These are phyloP conservation scores for Saposhnikovia divaricata DNA, from an alignment of 129 eudicot species.

Conservation along the genomic window DNA sequence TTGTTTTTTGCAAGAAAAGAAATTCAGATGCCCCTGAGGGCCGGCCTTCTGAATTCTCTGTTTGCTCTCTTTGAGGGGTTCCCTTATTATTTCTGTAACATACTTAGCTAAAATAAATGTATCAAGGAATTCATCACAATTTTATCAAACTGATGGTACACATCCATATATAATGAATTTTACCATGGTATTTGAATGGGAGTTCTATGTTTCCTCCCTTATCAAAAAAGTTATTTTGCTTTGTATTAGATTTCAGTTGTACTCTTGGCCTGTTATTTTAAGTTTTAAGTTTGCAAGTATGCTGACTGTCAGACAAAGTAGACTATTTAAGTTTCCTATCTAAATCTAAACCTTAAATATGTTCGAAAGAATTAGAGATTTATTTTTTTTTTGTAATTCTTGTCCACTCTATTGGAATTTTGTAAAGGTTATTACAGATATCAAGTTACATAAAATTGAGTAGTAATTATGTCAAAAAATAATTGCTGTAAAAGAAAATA, in stretches of 20 bases:
- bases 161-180: slow-evolving; percentile 1
- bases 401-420: too few relatives aligned
- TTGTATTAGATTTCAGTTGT: background rate
- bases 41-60: background rate
- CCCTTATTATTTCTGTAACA: slow-evolving; percentile 4
- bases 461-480: too few relatives aligned
- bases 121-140: background rate
- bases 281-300: too few relatives aligned
- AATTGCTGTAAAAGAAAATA: too few relatives aligned
- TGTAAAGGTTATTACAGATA: too few relatives aligned
- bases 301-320: too few relatives aligned
- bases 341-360: too few relatives aligned
- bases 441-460: too few relatives aligned
- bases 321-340: too few relatives aligned
- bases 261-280: background rate
- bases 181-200: background rate
- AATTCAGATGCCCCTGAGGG: background rate
- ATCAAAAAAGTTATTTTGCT: background rate
- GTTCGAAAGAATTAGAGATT: too few relatives aligned
- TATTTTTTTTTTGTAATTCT: too few relatives aligned
- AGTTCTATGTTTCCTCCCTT: background rate
- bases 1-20: background rate
- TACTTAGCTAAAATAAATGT: slow-evolving; percentile 1
- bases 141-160: background rate
- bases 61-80: slow-evolving; percentile 5